Percentiles rank a stretch among this genome's conserved stretches.
Conservation (phyloP, 2,329 filamentous ascomycete genomes). For the Fusarium burgessii region DNA sequence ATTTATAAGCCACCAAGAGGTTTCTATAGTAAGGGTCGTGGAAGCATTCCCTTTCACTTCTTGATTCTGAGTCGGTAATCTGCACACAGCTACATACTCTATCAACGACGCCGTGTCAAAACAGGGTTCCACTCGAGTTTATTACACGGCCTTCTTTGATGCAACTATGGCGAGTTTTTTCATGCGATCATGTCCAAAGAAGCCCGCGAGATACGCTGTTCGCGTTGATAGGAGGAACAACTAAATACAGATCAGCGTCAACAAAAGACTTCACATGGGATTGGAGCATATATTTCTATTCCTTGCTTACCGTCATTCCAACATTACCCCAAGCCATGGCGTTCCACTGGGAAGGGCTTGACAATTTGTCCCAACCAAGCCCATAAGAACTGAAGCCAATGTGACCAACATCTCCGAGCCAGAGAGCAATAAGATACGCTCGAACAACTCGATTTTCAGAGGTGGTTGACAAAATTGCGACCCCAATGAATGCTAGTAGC, state of each 20-base stretch:
- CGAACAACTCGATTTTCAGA: conserved; percentile 74
- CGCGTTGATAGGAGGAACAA: conserved; percentile 67
- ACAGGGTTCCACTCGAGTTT: neutral
- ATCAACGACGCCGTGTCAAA: neutral
- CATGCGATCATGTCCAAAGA: conserved; percentile 64
- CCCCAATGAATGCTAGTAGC: conserved; percentile 71
- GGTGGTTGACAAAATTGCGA: conserved; percentile 73
- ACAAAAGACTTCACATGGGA: neutral
- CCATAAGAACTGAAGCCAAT: conserved; percentile 69
- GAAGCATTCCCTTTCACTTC: neutral
- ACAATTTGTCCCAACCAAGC: conserved; percentile 66
- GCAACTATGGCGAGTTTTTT: conserved; percentile 7
- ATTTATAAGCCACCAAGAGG: neutral
- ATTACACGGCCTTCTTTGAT: conserved; percentile 47
- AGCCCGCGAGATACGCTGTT: conserved; percentile 67
- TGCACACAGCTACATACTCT: neutral
- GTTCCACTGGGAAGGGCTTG: conserved; percentile 72
- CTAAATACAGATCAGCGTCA: conserved; percentile 49
- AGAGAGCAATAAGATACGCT: conserved; percentile 74
- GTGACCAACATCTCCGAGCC: conserved; percentile 76
- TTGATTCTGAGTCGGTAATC: neutral
- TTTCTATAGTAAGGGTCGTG: neutral
- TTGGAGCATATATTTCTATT: neutral
- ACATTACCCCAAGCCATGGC: conserved; percentile 80
- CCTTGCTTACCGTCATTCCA: conserved; percentile 67